Evolutionary conservation across 2,329 filamentous ascomycete species (phyloP).

Genomic region (Cordyceps tenuipes): DNA sequence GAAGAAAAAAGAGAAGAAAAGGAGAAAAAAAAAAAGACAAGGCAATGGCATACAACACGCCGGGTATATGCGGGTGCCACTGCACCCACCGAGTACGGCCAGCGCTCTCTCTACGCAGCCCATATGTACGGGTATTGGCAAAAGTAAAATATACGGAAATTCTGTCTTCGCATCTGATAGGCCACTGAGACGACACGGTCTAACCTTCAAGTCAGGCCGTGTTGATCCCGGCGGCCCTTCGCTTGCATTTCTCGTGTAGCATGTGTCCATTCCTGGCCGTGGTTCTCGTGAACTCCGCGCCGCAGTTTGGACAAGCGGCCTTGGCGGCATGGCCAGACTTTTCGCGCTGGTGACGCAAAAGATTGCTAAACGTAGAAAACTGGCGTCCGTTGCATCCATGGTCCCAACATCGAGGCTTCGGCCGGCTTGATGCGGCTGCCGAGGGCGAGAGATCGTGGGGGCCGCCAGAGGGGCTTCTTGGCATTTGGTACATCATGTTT

Average conservation of each 20-base stretch:
- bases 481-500: constrained; percentile 35
- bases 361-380: constrained; percentile 94
- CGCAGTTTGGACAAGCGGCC: constrained; percentile 82
- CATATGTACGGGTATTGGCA: not conserved
- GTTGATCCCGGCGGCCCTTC: constrained; percentile 21
- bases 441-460: not conserved
- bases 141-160: not conserved
- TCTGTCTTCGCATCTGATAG: not conserved
- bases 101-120: not conserved
- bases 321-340: constrained; percentile 88
- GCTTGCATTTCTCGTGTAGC: constrained; percentile 87
- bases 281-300: constrained; percentile 87
- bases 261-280: constrained; percentile 80
- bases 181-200: not conserved
- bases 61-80: not conserved
- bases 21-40: not conserved
- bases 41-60: not conserved
- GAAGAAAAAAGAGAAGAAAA: too few species aligned
- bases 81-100: not conserved
- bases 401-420: constrained; percentile 96
- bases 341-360: constrained; percentile 85
- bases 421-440: constrained; percentile 63
- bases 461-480: not conserved
- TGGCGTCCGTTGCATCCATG: constrained; percentile 93
- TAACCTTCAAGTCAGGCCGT: constrained; percentile 15